These are phyloP conservation scores for Calocybe gangraenosa DNA, from an alignment of 768 basidiomycete genomes.

Conservation along the genomic window DNA sequence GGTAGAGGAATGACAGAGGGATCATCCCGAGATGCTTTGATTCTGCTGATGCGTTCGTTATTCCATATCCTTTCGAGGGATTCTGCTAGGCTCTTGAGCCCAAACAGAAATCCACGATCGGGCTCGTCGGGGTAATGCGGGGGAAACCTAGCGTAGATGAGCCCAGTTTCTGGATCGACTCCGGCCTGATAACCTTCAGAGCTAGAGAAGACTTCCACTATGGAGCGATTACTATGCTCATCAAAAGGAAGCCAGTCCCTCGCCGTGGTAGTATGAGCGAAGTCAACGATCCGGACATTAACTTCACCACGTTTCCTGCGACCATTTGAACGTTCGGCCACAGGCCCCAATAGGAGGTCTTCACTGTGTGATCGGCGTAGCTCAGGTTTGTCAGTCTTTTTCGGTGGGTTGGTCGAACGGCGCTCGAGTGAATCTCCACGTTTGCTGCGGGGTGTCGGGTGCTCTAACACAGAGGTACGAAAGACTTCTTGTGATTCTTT, in stretches of 20 bases:
- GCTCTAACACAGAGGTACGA: constrained; percentile 55
- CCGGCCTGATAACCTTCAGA: constrained; percentile 78
- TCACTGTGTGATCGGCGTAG: constrained; percentile 79
- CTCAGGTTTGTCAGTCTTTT: constrained; percentile 37
- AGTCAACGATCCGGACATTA: constrained; percentile 95
- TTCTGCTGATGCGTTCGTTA: constrained; percentile 69
- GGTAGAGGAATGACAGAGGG: constrained; percentile 46
- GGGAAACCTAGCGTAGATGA: constrained; percentile 89
- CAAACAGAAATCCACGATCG: constrained; percentile 92
- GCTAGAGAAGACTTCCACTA: constrained; percentile 48
- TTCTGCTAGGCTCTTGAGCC: constrained; percentile 75
- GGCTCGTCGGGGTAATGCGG: constrained; percentile 87
- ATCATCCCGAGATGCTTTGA: constrained; percentile 60
- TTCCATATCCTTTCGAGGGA: constrained; percentile 85
- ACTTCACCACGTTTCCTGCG: constrained; percentile 85
- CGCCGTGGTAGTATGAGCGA: constrained; percentile 97
- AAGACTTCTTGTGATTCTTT: constrained; percentile 78
- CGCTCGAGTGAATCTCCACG: constrained; percentile 79
- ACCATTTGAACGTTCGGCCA: constrained; percentile 57
- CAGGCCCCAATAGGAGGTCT: constrained; percentile 66
- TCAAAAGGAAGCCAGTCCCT: constrained; percentile 79
- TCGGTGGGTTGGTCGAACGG: constrained; percentile 35
- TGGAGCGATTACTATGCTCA: constrained; percentile 34
- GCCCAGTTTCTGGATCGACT: constrained; percentile 76
- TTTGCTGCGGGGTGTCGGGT: constrained; percentile 64